Percentiles rank a stretch among this genome's conserved stretches.
These are phyloP conservation scores for Leccinellum rugosiceps DNA, from an alignment of 768 basidiomycete genomes.

Conservation along the genomic window DNA sequence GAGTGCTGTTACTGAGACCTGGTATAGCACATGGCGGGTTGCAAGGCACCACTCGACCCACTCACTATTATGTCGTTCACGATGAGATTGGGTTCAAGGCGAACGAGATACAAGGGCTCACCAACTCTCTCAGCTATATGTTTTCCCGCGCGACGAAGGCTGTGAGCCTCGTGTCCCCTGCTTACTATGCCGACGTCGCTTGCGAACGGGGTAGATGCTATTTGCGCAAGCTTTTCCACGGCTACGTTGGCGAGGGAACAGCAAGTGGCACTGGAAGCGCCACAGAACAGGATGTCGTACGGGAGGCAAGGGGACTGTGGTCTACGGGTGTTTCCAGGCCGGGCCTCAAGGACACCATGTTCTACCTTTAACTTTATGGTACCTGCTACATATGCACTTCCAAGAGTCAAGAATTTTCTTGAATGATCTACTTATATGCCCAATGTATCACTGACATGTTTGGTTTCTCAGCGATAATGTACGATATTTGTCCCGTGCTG, in stretches of 20 bases:
- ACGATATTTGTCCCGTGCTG: background rate
- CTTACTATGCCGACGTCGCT: constrained; percentile 45
- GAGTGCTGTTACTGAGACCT: background rate
- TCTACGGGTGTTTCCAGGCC: constrained; percentile 46
- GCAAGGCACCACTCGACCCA: constrained; percentile 48
- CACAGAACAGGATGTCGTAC: constrained; percentile 47
- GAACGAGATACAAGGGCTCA: constrained; percentile 52
- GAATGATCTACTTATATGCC: background rate
- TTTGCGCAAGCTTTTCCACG: constrained; percentile 46
- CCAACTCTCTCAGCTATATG: constrained; percentile 52
- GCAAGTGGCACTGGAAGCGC: constrained; percentile 34
- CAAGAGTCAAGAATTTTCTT: background rate
- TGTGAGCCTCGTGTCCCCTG: constrained; percentile 36
- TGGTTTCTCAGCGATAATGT: background rate
- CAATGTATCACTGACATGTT: background rate
- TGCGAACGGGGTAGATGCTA: constrained; percentile 56
- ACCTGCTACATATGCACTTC: background rate
- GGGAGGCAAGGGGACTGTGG: constrained; percentile 59
- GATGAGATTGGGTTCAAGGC: constrained; percentile 51
- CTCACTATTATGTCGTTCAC: constrained; percentile 54
- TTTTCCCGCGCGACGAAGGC: constrained; percentile 58
- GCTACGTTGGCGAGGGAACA: constrained; percentile 23
- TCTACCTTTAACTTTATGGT: constrained; percentile 50
- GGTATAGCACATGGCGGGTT: constrained; percentile 41
- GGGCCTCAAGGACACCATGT: constrained; percentile 68